phyloP scores from a whole-genome alignment of 1,139 yeast species.

The Diutina neorugosa region DNA sequence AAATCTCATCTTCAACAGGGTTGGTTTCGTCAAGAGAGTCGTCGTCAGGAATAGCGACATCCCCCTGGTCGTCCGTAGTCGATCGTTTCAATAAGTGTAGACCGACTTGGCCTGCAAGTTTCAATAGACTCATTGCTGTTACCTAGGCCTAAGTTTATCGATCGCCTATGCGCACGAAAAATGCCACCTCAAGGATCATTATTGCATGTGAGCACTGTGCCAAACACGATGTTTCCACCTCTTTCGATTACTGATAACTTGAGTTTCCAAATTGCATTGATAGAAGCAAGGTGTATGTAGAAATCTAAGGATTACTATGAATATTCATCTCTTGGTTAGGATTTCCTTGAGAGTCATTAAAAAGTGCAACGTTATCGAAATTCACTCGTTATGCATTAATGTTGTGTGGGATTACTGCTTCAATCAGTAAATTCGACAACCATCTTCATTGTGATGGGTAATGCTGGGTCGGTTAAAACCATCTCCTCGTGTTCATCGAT shows the following conservation, averaged over 20 bases:
- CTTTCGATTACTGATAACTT: not conserved
- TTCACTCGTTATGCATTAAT: no score
- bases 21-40: slow-evolving; percentile 40
- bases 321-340: no score
- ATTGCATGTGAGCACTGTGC: not conserved
- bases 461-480: slow-evolving; percentile 42
- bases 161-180: not conserved
- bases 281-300: no score
- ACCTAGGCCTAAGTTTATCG: not conserved
- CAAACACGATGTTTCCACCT: not conserved
- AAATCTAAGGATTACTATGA: no score
- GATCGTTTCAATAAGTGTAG: not conserved
- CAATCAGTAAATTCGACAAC: not conserved
- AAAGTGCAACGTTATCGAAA: no score
- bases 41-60: not conserved
- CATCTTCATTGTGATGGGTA: slow-evolving; percentile 26
- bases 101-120: not conserved
- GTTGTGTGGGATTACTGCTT: not conserved
- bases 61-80: not conserved
- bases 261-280: no score
- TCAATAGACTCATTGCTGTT: not conserved
- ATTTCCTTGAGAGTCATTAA: no score
- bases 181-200: not conserved
- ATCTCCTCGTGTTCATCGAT: slow-evolving; percentile 37
- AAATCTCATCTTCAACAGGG: slow-evolving; percentile 93